Conservation (phyloP, 441 rosid genomes). For the Francoa sonchifolia region DNA sequence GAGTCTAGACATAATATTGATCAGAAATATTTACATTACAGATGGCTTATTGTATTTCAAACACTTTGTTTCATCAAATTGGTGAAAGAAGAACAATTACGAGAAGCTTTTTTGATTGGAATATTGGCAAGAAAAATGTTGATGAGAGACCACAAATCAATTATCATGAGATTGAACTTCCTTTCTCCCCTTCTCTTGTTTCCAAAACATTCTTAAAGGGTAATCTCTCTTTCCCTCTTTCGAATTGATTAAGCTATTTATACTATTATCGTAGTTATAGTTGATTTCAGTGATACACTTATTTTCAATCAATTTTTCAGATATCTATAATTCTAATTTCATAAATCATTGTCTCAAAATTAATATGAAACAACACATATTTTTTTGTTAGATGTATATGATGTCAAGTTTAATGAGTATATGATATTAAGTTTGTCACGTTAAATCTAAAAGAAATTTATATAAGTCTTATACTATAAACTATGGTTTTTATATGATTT, state of each 20-base stretch:
- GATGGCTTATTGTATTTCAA: constrained; percentile 42
- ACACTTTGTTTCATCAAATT: constrained; percentile 18
- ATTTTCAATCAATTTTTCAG: too few relatives aligned
- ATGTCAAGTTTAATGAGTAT: too few relatives aligned
- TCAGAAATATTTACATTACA: neutral
- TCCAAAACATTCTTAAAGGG: constrained; percentile 55
- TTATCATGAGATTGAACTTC: constrained; percentile 41
- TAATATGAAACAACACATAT: neutral
- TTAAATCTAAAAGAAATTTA: too few relatives aligned
- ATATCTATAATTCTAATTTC: too few relatives aligned
- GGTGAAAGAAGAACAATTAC: constrained; percentile 21
- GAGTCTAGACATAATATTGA: neutral
- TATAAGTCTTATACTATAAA: too few relatives aligned
- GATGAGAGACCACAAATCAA: constrained; percentile 28
- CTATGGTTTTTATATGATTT: too few relatives aligned
- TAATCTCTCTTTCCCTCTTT: constrained; percentile 14
- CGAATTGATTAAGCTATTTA: neutral
- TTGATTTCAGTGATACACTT: neutral
- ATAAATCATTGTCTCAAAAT: too few relatives aligned
- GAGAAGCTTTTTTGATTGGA: constrained; percentile 47
- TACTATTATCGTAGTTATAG: neutral
- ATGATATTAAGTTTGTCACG: too few relatives aligned
- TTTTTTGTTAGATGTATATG: neutral
- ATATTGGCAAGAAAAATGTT: constrained; percentile 27
- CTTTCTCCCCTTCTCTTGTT: constrained; percentile 56